A percentile compares a stretch with the other conserved stretches of the same genome.
phyloP scores from a whole-genome alignment of 768 basidiomycete genomes.

The Russula ochroleuca region DNA sequence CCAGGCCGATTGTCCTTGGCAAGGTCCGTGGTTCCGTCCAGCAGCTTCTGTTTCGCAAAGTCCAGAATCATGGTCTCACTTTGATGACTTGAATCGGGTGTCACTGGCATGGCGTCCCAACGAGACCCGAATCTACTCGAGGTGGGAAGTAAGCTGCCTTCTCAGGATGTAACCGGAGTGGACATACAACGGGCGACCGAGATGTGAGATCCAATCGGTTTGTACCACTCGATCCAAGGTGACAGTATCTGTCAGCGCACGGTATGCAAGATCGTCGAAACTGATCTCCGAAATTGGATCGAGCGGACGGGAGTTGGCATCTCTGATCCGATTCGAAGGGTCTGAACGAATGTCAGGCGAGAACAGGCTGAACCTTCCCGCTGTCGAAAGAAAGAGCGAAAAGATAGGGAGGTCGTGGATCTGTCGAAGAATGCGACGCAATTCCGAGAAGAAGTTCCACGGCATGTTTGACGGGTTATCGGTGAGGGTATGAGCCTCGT shows the following conservation, averaged over 20 bases:
- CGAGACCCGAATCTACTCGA: neutral
- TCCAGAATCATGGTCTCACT: too few species aligned
- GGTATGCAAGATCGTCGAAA: neutral
- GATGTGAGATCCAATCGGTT: neutral
- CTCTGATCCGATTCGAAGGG: neutral
- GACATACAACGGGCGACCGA: slow-evolving; percentile 11
- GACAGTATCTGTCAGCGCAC: neutral
- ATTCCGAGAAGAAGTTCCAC: neutral
- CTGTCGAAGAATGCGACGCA: neutral
- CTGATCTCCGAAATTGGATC: neutral
- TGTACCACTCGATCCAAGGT: neutral
- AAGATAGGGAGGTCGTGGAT: too few species aligned
- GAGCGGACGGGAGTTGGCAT: neutral
- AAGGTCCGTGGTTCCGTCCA: too few species aligned
- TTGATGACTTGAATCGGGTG: too few species aligned
- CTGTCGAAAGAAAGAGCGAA: too few species aligned
- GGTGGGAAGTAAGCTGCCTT: neutral
- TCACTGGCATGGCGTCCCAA: neutral
- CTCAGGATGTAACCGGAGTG: neutral
- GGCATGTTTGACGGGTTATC: neutral
- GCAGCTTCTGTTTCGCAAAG: too few species aligned
- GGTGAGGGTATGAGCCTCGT: neutral
- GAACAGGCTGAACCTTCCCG: neutral
- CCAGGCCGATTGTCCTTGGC: too few species aligned
- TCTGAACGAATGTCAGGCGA: neutral